These are phyloP conservation scores for maize (Zea mays) DNA, from an alignment of 176 grass and related monocot species.

Conservation along the genomic window DNA sequence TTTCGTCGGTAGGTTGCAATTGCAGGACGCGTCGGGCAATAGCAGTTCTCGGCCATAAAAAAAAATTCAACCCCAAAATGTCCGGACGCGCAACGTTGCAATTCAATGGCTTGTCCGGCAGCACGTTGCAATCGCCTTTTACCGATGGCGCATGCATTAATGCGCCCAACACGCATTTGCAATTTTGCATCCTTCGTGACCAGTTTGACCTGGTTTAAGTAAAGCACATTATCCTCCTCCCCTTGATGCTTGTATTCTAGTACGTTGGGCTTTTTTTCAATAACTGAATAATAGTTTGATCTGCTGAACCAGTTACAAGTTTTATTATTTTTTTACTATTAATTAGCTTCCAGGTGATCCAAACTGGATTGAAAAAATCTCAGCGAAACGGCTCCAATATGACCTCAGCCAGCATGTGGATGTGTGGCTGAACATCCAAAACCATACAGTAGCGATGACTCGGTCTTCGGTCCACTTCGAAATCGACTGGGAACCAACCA, in stretches of 20 bases:
- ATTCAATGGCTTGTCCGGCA: not conserved
- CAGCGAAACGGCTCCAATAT: not conserved
- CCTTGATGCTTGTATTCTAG: not conserved
- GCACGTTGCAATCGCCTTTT: not conserved
- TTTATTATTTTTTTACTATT: not conserved
- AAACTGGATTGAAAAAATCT: not conserved
- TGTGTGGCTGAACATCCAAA: not conserved
- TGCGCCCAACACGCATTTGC: slow-evolving; percentile 23
- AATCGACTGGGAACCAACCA: not conserved
- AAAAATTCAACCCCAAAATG: not conserved
- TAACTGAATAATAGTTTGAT: not conserved
- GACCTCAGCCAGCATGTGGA: not conserved
- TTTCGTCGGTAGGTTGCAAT: not conserved
- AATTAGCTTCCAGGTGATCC: not conserved
- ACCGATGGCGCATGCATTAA: not conserved
- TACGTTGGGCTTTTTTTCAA: no score
- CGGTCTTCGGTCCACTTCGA: not conserved
- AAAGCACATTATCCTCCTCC: not conserved
- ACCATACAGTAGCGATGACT: not conserved
- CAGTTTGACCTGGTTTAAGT: not conserved
- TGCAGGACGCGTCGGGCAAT: slow-evolving; percentile 5
- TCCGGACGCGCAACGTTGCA: not conserved
- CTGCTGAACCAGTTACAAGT: not conserved
- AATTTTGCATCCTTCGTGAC: not conserved
- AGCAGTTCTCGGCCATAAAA: not conserved